Evolutionary conservation across 768 basidiomycete genomes (phyloP), one percentile per base, ranked within the genome.

Genomic region (Amanita exitialis): DNA sequence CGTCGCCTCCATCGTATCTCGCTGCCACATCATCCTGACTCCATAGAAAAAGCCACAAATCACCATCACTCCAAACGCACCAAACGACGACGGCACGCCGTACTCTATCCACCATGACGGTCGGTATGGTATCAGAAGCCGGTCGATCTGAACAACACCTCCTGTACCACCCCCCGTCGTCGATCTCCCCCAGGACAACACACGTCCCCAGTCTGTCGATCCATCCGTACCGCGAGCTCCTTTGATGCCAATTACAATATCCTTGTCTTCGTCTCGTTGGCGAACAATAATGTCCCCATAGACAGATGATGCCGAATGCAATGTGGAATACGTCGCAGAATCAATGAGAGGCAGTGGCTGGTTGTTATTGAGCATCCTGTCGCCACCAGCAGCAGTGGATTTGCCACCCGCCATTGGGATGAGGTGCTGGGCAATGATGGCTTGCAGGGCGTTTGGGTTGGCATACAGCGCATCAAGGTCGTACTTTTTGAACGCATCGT

Each of bases 201-300:
- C 80, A 43, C 71, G 75, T 23, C 80, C 80, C 74, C 78, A 83
- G 62, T 87, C 80, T 23, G 69, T 69, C 55, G 74, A 66, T 21
- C 76, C 82, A 50, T 83, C 69, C 28, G 79, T 80, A 21, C 82
- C 83, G 16, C 82, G 74, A 10, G 83, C 83, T 37, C 82, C 82
- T 68, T 84, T 85, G 65, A 86, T 84, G 13, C 84, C 80, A 53
- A 86, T 74, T 60, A 90, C 69, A 63, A 81, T 73, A 50, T 78
- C 76, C 41, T 77, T 74, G 16, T 68, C 70, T 43, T 72, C 68
- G 8, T 71, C 69, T 25, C 58, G 60, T 57, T 64, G 64, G 47
- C 84, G 77, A 71, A 99, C 90, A 25, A 90, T 79, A 38, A 99
- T 66, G 58, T 92, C 86, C 0, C 93, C 93, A 60, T 88, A 94